Conservation (phyloP, 495 filamentous ascomycete species). For the Copromyces sp. region DNA sequence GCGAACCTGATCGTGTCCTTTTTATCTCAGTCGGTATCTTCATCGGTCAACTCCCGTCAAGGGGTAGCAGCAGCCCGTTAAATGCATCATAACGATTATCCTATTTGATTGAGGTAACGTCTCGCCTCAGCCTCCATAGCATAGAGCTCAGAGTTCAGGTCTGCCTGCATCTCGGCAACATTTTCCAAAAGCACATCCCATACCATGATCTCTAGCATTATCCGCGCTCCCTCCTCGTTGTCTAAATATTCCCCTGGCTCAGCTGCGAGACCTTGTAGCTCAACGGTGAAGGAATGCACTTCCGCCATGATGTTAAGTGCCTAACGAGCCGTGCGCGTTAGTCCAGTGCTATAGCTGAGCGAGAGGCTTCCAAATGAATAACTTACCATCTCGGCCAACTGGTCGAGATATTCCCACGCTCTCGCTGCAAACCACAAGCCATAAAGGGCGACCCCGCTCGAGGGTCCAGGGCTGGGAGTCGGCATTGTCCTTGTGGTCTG, state of each 20-base stretch:
- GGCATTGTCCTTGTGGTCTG: neutral
- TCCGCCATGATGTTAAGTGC: neutral
- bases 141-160: no score
- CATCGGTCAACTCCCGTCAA: neutral
- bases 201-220: no score
- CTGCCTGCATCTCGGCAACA: neutral
- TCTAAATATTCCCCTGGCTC: neutral
- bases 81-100: neutral
- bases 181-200: neutral
- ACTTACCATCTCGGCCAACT: neutral
- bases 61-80: neutral
- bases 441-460: no score
- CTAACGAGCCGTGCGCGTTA: neutral
- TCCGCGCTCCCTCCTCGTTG: neutral
- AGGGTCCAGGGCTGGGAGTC: neutral
- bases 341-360: neutral
- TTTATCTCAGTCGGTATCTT: neutral
- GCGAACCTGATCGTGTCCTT: neutral
- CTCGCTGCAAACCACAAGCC: no score
- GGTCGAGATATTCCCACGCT: no score
- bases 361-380: neutral
- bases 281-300: neutral
- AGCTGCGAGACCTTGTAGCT: neutral
- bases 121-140: no score
- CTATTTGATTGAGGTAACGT: no score